Percentiles rank a stretch among this genome's conserved stretches.
These are phyloP conservation scores for Colletotrichum sp. DNA, from an alignment of 2,329 filamentous ascomycete species.

Conservation along the genomic window DNA sequence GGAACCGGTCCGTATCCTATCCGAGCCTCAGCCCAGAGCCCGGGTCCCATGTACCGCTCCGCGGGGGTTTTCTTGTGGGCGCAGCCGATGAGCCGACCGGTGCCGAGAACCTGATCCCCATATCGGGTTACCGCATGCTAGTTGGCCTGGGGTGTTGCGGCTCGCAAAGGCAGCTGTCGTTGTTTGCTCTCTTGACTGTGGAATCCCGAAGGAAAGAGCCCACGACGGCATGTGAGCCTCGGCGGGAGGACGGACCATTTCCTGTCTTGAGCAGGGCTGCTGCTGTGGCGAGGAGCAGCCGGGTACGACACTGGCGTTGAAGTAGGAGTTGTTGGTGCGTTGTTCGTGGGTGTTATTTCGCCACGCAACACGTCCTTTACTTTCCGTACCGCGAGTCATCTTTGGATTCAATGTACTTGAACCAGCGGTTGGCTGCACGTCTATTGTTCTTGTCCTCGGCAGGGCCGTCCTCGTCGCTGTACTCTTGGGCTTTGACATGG, in stretches of 20 bases:
- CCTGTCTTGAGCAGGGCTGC: conserved; percentile 21
- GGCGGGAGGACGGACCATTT: conserved; percentile 31
- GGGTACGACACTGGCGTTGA: conserved; percentile 11
- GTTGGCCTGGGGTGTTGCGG: conserved; percentile 61
- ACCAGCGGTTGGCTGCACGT: too few species aligned
- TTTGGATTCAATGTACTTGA: too few species aligned
- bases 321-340: conserved; percentile 21
- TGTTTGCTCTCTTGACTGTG: conserved; percentile 35
- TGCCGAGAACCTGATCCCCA: conserved; percentile 79
- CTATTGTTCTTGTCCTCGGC: too few species aligned
- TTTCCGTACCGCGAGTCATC: too few species aligned
- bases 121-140: conserved; percentile 77
- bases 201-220: conserved; percentile 38
- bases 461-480: too few species aligned
- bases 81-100: conserved; percentile 30
- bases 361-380: too few species aligned
- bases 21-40: conserved; percentile 63
- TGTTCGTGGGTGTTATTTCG: conserved; percentile 2
- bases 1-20: conserved; percentile 25
- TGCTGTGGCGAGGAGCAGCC: conserved; percentile 12
- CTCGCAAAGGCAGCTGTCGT: conserved; percentile 26
- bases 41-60: conserved; percentile 62
- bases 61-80: conserved; percentile 18
- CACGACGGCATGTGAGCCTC: conserved; percentile 66
- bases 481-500: too few species aligned